Conservation (phyloP, 805 yeast species). For the Ogataea haglerorum region DNA sequence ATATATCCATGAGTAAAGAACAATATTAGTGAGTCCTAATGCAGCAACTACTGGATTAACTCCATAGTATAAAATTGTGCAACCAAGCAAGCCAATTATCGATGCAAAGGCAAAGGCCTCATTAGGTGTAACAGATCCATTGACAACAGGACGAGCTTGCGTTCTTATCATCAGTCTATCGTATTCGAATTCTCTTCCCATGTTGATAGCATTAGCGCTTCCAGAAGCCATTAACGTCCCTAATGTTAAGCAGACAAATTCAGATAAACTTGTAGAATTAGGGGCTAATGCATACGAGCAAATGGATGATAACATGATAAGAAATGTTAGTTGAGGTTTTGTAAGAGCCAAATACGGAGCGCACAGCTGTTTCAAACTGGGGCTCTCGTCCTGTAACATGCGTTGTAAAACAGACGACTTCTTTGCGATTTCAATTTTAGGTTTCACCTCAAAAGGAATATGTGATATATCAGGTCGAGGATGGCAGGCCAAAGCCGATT, state of each 20-base stretch:
- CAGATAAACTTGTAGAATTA: slow-evolving; percentile 65
- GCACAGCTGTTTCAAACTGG: slow-evolving; percentile 37
- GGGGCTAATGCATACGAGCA: slow-evolving; percentile 95
- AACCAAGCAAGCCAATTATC: slow-evolving; percentile 67
- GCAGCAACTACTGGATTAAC: slow-evolving; percentile 83
- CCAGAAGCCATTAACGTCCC: slow-evolving; percentile 91
- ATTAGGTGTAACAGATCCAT: slow-evolving; percentile 67
- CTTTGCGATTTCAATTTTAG: slow-evolving; percentile 28
- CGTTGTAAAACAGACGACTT: slow-evolving; percentile 22
- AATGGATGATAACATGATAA: slow-evolving; percentile 87
- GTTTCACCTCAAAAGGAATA: slow-evolving; percentile 57
- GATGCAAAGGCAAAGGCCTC: slow-evolving; percentile 85
- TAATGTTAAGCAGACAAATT: slow-evolving; percentile 65
- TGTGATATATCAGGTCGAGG: slow-evolving; percentile 23
- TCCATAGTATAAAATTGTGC: slow-evolving; percentile 64
- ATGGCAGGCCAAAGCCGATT: slow-evolving; percentile 44
- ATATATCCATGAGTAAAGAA: slow-evolving; percentile 83
- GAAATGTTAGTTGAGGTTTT: slow-evolving; percentile 82
- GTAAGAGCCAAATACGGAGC: slow-evolving; percentile 76
- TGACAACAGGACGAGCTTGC: slow-evolving; percentile 82
- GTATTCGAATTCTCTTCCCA: slow-evolving; percentile 93
- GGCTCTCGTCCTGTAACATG: slow-evolving; percentile 24
- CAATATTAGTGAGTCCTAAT: slow-evolving; percentile 78
- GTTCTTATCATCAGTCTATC: slow-evolving; percentile 89
- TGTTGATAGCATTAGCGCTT: slow-evolving; percentile 94